Percentiles rank a stretch among this genome's conserved stretches.
These are phyloP conservation scores for Lyophyllum semitale DNA, from an alignment of 768 basidiomycete genomes.

Conservation along the genomic window DNA sequence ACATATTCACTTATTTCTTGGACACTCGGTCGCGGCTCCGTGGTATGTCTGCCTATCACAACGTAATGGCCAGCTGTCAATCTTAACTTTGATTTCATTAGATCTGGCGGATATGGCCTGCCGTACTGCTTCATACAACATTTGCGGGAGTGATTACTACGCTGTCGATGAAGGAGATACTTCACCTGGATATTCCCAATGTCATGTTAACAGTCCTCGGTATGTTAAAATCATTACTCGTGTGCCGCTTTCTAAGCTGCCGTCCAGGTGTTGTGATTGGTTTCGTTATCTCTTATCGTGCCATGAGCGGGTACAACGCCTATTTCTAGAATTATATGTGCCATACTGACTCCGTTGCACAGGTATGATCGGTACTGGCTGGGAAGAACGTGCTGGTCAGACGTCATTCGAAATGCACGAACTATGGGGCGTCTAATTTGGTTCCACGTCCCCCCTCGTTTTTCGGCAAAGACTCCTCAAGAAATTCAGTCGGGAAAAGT, in stretches of 20 bases:
- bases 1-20: conserved; percentile 26
- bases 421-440: conserved; percentile 56
- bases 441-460: conserved; percentile 59
- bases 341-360: conserved; percentile 1
- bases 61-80: background rate
- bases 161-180: conserved; percentile 38
- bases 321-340: background rate
- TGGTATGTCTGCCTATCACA: conserved; percentile 28
- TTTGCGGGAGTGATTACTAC: conserved; percentile 55
- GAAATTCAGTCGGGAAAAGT: conserved; percentile 32
- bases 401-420: conserved; percentile 52
- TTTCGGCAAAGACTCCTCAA: conserved; percentile 40
- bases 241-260: background rate
- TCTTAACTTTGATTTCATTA: conserved; percentile 11
- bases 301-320: conserved; percentile 51
- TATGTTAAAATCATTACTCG: conserved; percentile 21
- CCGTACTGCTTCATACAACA: conserved; percentile 59
- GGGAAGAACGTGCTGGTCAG: conserved; percentile 57
- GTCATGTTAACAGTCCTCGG: conserved; percentile 65
- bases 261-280: conserved; percentile 51
- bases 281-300: conserved; percentile 69
- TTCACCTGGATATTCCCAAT: conserved; percentile 49
- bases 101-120: conserved; percentile 71
- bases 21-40: conserved; percentile 46
- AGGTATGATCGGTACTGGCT: conserved; percentile 70